Evolutionary conservation across 352 stramenopile genomes (phyloP).

Genomic region (Pythium rishiriense): DNA sequence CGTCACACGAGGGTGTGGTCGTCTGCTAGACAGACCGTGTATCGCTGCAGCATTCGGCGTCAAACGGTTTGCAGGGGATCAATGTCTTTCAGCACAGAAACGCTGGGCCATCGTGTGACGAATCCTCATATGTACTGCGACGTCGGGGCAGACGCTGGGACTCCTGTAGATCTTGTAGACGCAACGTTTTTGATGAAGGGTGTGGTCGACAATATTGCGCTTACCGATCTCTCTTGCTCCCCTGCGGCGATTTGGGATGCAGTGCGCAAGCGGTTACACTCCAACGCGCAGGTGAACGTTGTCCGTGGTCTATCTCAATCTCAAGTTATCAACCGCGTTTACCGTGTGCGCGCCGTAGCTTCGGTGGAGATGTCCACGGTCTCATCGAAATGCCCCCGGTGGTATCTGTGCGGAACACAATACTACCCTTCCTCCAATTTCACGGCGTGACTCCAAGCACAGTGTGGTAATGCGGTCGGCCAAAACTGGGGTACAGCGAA

Average conservation of each 20-base stretch:
- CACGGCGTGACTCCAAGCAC: slow-evolving; percentile 2
- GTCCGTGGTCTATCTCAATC: slow-evolving; percentile 16
- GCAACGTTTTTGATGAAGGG: not conserved
- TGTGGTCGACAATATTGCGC: not conserved
- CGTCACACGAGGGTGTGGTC: not conserved
- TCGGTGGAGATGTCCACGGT: slow-evolving; percentile 18
- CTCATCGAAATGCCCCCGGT: slow-evolving; percentile 18
- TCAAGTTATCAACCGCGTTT: slow-evolving; percentile 18
- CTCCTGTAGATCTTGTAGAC: not conserved
- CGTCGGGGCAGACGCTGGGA: not conserved
- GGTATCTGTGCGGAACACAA: not conserved
- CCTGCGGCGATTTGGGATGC: slow-evolving; percentile 3
- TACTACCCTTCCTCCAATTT: slow-evolving; percentile 10
- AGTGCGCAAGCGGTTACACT: slow-evolving; percentile 2
- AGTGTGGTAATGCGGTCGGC: too few relatives aligned
- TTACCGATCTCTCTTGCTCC: not conserved
- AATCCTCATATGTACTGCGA: not conserved
- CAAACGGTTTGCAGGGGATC: not conserved
- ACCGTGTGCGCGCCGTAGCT: slow-evolving; percentile 15
- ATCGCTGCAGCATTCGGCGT: not conserved
- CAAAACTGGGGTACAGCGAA: too few relatives aligned
- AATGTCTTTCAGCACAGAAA: not conserved
- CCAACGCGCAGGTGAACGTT: not conserved
- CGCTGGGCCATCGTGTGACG: slow-evolving; percentile 4
- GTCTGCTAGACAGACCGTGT: not conserved